phyloP scores from a whole-genome alignment of 768 basidiomycete genomes.

The Podaxis sp. region DNA sequence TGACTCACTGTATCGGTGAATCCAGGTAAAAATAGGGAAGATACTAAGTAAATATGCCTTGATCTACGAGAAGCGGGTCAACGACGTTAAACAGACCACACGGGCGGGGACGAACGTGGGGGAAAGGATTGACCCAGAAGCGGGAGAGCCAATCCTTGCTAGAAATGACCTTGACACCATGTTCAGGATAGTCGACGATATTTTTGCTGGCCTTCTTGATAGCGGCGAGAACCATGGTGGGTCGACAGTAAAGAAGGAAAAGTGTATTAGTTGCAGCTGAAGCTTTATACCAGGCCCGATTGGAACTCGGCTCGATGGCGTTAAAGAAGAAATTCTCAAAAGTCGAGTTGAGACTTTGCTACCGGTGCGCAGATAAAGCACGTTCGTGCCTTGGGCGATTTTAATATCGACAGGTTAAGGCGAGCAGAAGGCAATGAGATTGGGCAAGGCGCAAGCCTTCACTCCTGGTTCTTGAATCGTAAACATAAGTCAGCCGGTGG shows the following conservation, averaged over 20 bases:
- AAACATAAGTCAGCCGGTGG: neutral
- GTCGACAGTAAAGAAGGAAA: neutral
- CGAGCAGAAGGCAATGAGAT: neutral
- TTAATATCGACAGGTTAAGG: neutral
- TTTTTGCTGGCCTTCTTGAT: conserved; percentile 54
- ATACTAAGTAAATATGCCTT: conserved; percentile 64
- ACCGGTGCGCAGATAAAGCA: neutral
- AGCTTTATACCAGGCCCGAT: neutral
- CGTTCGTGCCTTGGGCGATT: neutral
- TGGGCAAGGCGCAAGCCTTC: neutral
- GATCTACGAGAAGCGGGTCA: conserved; percentile 36
- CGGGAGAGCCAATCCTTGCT: conserved; percentile 49
- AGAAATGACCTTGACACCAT: conserved; percentile 58
- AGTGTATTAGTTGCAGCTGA: neutral
- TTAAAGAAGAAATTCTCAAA: neutral
- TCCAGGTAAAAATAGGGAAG: conserved; percentile 88
- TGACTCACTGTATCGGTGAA: conserved; percentile 77
- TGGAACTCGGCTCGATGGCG: neutral
- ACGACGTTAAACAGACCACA: neutral
- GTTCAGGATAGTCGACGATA: conserved; percentile 59
- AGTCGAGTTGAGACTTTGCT: neutral
- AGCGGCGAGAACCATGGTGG: conserved; percentile 21
- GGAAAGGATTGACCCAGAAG: conserved; percentile 43
- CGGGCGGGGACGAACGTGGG: conserved; percentile 38
- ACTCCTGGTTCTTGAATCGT: neutral